Conservation (phyloP, 139 green algal species). For the Chlorella vulgaris region DNA sequence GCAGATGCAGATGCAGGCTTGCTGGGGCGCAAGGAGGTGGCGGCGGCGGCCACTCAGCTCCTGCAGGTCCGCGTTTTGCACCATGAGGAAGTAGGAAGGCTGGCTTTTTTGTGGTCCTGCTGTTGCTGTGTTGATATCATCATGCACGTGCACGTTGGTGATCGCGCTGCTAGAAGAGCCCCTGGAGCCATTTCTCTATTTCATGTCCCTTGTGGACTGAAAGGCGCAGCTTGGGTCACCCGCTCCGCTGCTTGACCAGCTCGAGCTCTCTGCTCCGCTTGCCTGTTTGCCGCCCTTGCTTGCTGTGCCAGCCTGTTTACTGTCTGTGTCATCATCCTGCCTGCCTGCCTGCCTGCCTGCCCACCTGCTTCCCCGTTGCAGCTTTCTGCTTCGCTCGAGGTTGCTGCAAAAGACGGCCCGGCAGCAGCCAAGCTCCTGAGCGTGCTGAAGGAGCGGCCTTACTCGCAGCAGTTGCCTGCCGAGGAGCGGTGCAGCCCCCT, state of each 20-base stretch:
- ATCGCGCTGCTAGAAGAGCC: no score
- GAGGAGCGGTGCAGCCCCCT: slow-evolving; percentile 22
- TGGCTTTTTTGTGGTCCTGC: no score
- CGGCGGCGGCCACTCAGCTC: neutral
- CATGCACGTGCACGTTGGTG: no score
- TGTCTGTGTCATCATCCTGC: no score
- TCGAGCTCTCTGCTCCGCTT: neutral
- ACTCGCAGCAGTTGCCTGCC: slow-evolving; percentile 21
- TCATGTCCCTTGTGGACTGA: no score
- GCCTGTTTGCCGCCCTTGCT: neutral
- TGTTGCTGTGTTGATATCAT: no score
- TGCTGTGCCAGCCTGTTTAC: neutral
- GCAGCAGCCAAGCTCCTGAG: slow-evolving; percentile 2
- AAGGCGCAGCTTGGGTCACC: neutral
- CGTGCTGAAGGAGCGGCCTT: slow-evolving; percentile 12
- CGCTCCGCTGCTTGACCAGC: neutral
- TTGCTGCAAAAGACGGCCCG: neutral
- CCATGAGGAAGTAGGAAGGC: no score
- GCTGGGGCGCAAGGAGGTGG: slow-evolving; percentile 22
- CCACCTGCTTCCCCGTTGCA: neutral
- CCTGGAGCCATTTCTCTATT: no score
- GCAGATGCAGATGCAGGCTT: slow-evolving; percentile 20
- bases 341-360: no score
- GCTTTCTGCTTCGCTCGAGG: neutral
- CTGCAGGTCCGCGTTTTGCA: slow-evolving; percentile 12